Percentiles rank a stretch among this genome's conserved stretches.
These are phyloP conservation scores for Akebia trifoliata DNA, from an alignment of 164 flowering plant species.

Conservation along the genomic window DNA sequence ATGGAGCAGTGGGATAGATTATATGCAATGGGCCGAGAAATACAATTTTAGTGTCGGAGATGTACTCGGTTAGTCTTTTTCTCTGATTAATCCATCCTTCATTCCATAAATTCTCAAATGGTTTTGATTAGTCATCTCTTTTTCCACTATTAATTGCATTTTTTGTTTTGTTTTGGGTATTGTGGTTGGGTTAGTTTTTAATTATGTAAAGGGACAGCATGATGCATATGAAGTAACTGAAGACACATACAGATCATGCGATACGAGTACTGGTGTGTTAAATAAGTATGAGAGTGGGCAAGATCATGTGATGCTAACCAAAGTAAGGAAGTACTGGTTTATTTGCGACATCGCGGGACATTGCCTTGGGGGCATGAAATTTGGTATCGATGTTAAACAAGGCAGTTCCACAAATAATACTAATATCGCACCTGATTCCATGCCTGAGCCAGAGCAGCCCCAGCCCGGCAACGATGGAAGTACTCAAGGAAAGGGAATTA, in stretches of 20 bases:
- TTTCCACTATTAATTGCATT: neutral
- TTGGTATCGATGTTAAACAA: conserved; percentile 26
- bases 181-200: conserved; percentile 28
- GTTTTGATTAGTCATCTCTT: neutral
- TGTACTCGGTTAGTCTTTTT: conserved; percentile 33
- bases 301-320: conserved; percentile 29
- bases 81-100: neutral
- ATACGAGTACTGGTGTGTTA: conserved; percentile 33
- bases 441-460: neutral
- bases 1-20: conserved; percentile 31
- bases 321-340: conserved; percentile 47
- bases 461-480: neutral
- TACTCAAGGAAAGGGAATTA: no score
- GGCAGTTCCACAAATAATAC: no score
- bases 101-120: neutral
- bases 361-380: conserved; percentile 57
- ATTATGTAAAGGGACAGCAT: conserved; percentile 36
- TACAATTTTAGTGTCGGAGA: conserved; percentile 46
- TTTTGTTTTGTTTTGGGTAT: neutral
- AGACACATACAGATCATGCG: conserved; percentile 34
- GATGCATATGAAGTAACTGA: conserved; percentile 36
- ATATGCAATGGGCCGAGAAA: conserved; percentile 28
- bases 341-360: conserved; percentile 40
- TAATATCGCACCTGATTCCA: neutral
- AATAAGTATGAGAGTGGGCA: conserved; percentile 32